Evolutionary conservation across 2,329 filamentous ascomycete genomes (phyloP).

Genomic region (Hypoxylon sp.): DNA sequence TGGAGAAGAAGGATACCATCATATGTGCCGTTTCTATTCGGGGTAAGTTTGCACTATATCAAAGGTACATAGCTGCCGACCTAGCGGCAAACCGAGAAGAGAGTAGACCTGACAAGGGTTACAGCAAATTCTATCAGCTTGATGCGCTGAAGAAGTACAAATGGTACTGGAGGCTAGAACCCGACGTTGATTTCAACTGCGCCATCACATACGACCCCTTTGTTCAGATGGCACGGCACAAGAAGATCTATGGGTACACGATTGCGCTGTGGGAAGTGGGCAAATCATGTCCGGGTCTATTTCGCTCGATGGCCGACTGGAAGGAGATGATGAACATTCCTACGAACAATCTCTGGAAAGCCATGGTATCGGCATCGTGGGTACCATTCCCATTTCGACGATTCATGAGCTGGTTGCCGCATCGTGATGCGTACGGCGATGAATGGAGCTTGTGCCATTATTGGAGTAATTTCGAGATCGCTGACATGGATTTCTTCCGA

Average conservation of each 20-base stretch:
- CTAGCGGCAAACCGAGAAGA: neutral
- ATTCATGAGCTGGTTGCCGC: slow-evolving; percentile 54
- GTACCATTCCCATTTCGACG: slow-evolving; percentile 57
- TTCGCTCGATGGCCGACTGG: slow-evolving; percentile 57
- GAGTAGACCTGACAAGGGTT: slow-evolving; percentile 18
- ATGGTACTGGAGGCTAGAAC: slow-evolving; percentile 63
- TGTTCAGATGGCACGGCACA: slow-evolving; percentile 58
- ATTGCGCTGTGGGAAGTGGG: slow-evolving; percentile 59
- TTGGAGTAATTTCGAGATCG: slow-evolving; percentile 64
- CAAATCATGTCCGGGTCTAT: slow-evolving; percentile 58
- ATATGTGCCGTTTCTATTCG: slow-evolving; percentile 60
- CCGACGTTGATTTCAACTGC: slow-evolving; percentile 60
- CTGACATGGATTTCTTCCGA: slow-evolving; percentile 60
- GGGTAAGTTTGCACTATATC: slow-evolving; percentile 51
- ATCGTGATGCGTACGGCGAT: slow-evolving; percentile 57
- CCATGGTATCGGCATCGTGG: slow-evolving; percentile 57
- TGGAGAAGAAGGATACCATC: slow-evolving; percentile 57
- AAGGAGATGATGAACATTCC: slow-evolving; percentile 55
- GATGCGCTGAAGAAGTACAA: slow-evolving; percentile 57
- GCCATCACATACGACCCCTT: slow-evolving; percentile 63
- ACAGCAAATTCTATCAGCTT: slow-evolving; percentile 59
- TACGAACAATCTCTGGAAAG: slow-evolving; percentile 56
- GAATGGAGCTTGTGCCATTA: slow-evolving; percentile 61
- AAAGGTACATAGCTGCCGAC: neutral
- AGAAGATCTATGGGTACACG: slow-evolving; percentile 60